Conservation (phyloP, 139 green algal species). For the Coelastrella sp. region DNA sequence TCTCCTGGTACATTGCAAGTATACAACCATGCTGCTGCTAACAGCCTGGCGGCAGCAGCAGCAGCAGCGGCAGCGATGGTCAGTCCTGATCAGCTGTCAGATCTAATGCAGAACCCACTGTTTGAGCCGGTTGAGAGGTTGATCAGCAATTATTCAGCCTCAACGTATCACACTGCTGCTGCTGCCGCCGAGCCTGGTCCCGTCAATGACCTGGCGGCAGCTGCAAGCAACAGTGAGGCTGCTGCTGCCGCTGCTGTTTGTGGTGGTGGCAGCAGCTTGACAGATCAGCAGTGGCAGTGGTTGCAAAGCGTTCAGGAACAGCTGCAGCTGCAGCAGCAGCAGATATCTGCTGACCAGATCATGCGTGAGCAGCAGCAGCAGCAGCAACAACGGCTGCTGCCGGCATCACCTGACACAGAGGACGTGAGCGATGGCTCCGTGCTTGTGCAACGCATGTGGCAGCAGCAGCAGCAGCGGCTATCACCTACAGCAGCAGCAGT, state of each 20-base stretch:
- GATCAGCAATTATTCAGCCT: neutral
- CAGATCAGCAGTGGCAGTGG: neutral
- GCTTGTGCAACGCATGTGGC: too few relatives aligned
- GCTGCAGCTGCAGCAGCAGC: neutral
- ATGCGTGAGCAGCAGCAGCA: neutral
- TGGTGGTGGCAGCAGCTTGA: neutral
- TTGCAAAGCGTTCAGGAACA: neutral
- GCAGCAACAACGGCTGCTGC: neutral
- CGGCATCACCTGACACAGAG: neutral
- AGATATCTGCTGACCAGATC: neutral
- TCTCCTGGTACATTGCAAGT: neutral
- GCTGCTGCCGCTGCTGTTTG: neutral
- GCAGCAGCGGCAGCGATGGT: neutral
- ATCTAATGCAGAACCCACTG: neutral
- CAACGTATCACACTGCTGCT: neutral
- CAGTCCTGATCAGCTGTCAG: neutral
- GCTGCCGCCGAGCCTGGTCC: neutral
- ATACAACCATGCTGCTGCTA: neutral
- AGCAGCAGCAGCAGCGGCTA: neutral
- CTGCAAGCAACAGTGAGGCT: neutral
- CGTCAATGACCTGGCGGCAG: neutral
- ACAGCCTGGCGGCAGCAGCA: neutral
- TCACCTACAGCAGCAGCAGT: neutral
- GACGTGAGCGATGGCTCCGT: too few relatives aligned
- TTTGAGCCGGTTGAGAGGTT: neutral